Conservation (phyloP, 2,329 filamentous ascomycete genomes). For the Fusarium sp. region DNA sequence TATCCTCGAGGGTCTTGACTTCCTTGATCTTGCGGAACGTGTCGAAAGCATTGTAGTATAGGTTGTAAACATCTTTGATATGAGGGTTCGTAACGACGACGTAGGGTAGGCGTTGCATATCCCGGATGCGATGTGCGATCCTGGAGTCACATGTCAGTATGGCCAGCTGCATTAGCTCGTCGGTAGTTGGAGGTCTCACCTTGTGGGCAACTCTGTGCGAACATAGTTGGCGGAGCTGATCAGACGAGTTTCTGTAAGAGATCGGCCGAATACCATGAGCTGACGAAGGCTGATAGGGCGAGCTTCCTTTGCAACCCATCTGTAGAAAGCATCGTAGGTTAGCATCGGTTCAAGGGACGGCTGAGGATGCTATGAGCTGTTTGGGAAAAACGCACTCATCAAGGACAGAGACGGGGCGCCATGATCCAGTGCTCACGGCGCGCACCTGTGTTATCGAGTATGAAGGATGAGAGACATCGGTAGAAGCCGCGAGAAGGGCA, state of each 20-base stretch:
- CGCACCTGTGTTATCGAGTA: conserved; percentile 37
- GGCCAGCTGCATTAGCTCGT: conserved; percentile 26
- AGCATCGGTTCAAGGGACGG: conserved; percentile 26
- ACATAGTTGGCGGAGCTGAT: conserved; percentile 98
- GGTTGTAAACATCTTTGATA: conserved; percentile 94
- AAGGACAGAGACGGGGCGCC: conserved; percentile 75
- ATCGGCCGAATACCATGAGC: conserved; percentile 96
- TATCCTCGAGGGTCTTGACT: conserved; percentile 89
- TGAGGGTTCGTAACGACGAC: conserved; percentile 96
- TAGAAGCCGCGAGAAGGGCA: conserved; percentile 26
- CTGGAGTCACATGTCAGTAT: conserved; percentile 61
- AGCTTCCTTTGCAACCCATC: conserved; percentile 94
- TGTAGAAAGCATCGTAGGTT: conserved; percentile 55
- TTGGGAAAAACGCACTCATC: conserved; percentile 69
- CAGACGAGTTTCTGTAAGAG: conserved; percentile 89
- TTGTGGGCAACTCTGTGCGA: conserved; percentile 89
- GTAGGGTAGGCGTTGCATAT: conserved; percentile 97
- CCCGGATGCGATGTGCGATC: conserved; percentile 92
- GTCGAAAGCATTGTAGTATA: conserved; percentile 98
- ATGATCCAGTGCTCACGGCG: conserved; percentile 59
- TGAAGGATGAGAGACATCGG: background rate
- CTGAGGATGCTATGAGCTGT: conserved; percentile 9
- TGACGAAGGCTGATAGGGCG: conserved; percentile 97
- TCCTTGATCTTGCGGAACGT: conserved; percentile 87
- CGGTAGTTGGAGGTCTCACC: conserved; percentile 42